Evolutionary conservation across 495 filamentous ascomycete genomes (phyloP), one percentile per base, ranked within the genome.

Genomic region (Penicillium manginii): DNA sequence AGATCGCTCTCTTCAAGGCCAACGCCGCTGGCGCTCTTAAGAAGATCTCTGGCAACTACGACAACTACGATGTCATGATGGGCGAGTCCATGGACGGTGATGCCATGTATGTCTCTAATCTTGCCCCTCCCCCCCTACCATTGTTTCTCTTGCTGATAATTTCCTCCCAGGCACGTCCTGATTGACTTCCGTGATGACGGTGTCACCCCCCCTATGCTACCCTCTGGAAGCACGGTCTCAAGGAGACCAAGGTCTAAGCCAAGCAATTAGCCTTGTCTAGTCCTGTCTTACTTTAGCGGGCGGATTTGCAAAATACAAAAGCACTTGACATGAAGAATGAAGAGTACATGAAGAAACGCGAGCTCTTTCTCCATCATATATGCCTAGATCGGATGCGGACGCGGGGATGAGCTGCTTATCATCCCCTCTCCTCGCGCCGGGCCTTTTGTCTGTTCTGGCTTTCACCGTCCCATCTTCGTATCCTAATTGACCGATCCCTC

Each of bases 151-250:
- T 37, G 35, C 56, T 58, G 29, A 52, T 39, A 43, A 2, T 12
- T 48, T 26, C 26, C 26, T 50, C 26, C 22, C 60, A 96, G 92
- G 91, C 83, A 96, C 68, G 82, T 94, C 55, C 91, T 97, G 54
- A 88, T 97, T 72, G 93, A 98, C 81, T 98, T 96, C 83, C 92
- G 93, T 68, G 93, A 96, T 71, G 96, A 98, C 65, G 94, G 94
- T 73, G 75, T 88, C 59, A 98, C 93, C 26, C 94, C 26, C 94
- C 94, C 35, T 98, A 81, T 67, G 82, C 97, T 54, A 87, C 84
- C 58, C 79, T 96, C 81, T 98, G 94, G 96, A 97, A 97, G 85
- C 88, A 97, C 76, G 96, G 94, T 64, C 80, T 98, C 65, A 82
- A 78, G 60, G 89, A 88, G 81, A 84, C 86, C 83, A 98, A 98